Evolutionary conservation across 2,329 filamentous ascomycete genomes (phyloP).

Genomic region (Curvularia eragrostidis): DNA sequence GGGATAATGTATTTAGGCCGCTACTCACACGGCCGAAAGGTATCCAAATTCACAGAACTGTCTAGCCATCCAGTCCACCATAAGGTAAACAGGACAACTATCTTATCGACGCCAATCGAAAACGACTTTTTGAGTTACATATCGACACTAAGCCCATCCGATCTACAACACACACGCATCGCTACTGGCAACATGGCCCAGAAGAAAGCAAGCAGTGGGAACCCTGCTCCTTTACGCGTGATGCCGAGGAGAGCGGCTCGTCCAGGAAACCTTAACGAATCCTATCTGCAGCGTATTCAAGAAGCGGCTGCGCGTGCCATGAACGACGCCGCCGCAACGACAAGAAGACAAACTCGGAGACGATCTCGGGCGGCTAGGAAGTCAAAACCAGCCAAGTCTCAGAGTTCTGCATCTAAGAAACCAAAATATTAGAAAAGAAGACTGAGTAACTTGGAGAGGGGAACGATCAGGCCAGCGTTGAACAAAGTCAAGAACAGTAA

Average conservation of each 20-base stretch:
- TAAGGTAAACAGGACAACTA: neutral
- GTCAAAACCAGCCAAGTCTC: neutral
- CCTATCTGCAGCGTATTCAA: neutral
- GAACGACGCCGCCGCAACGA: neutral
- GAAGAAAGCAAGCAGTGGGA: neutral
- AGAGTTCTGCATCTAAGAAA: neutral
- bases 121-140: neutral
- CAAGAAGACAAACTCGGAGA: neutral
- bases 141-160: neutral
- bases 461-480: neutral
- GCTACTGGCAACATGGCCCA: neutral
- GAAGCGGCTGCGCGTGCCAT: neutral
- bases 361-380: neutral
- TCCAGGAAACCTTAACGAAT: neutral
- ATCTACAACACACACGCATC: neutral
- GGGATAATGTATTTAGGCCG: slow-evolving; percentile 13
- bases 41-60: neutral
- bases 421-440: neutral
- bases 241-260: neutral
- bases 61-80: neutral
- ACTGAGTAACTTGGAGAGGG: no score
- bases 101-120: neutral
- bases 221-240: neutral
- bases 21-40: neutral
- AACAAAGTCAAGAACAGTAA: neutral